Evolutionary conservation across 2,329 filamentous ascomycete species (phyloP).

Genomic region (Davidsoniella australis): DNA sequence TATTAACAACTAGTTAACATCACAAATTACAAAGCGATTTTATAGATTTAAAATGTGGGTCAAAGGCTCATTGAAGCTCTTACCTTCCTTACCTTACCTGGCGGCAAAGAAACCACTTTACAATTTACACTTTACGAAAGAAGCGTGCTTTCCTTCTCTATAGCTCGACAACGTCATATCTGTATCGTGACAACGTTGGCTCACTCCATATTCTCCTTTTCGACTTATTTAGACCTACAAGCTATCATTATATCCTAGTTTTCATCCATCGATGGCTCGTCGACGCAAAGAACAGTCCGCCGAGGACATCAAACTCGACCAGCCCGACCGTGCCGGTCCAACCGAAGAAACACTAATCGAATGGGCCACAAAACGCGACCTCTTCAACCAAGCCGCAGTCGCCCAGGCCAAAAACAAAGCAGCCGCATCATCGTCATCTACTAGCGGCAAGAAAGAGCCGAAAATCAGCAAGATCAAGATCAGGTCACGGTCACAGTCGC

Average conservation of each 20-base stretch:
- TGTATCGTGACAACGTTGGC: too few species aligned
- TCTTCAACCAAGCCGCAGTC: slow-evolving; percentile 33
- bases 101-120: too few species aligned
- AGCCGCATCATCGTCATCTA: slow-evolving; percentile 12
- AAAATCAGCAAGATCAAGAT: slow-evolving; percentile 7
- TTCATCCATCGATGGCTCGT: slow-evolving; percentile 25
- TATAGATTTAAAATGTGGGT: too few species aligned
- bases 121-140: too few species aligned
- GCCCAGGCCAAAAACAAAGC: slow-evolving; percentile 16
- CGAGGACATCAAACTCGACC: slow-evolving; percentile 40
- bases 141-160: too few species aligned
- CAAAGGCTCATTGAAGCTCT: too few species aligned
- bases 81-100: too few species aligned
- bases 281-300: slow-evolving; percentile 30
- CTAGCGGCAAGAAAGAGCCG: slow-evolving; percentile 15
- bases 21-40: too few species aligned
- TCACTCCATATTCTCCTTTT: too few species aligned
- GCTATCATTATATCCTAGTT: background rate
- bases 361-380: slow-evolving; percentile 46
- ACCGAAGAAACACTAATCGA: slow-evolving; percentile 54
- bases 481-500: slow-evolving; percentile 5
- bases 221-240: background rate
- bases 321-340: slow-evolving; percentile 50
- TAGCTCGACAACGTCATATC: too few species aligned
- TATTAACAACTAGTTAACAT: too few species aligned